These are phyloP conservation scores for Claviceps purpurea DNA, from an alignment of 2,329 filamentous ascomycete species.

Conservation along the genomic window DNA sequence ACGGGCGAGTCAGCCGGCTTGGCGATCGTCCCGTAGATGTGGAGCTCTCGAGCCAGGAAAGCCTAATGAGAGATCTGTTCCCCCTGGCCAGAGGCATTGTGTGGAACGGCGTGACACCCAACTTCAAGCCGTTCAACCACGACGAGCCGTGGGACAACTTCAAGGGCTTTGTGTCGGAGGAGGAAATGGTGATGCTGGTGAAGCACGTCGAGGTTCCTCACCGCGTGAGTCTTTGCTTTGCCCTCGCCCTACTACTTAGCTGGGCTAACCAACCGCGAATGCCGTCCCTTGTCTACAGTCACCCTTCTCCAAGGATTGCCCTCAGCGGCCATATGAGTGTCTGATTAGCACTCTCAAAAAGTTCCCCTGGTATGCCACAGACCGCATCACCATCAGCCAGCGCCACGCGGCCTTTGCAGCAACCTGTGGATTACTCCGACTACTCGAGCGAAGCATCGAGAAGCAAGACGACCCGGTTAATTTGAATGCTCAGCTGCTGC, in stretches of 20 bases:
- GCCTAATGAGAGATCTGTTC: conserved; percentile 49
- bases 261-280: conserved; percentile 1
- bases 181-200: conserved; percentile 50
- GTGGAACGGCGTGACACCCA: conserved; percentile 38
- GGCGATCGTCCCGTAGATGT: conserved; percentile 45
- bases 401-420: conserved; percentile 39
- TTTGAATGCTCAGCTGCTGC: conserved; percentile 38
- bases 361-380: conserved; percentile 47
- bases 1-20: conserved; percentile 33
- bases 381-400: conserved; percentile 43
- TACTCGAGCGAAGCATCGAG: conserved; percentile 30
- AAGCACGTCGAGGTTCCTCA: conserved; percentile 50
- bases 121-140: conserved; percentile 19
- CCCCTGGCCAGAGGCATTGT: conserved; percentile 40
- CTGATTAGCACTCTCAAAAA: conserved; percentile 50
- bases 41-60: conserved; percentile 40
- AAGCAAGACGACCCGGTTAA: conserved; percentile 26
- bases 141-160: conserved; percentile 38
- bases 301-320: conserved; percentile 45
- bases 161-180: conserved; percentile 45
- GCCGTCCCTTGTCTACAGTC: conserved; percentile 26
- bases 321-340: conserved; percentile 52
- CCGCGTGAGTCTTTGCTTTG: conserved; percentile 33
- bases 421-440: conserved; percentile 32
- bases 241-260: neutral